Evolutionary conservation across 208 protist species (phyloP), one percentile per base, ranked within the genome.

Genomic region (Trypanosoma melophagium): DNA sequence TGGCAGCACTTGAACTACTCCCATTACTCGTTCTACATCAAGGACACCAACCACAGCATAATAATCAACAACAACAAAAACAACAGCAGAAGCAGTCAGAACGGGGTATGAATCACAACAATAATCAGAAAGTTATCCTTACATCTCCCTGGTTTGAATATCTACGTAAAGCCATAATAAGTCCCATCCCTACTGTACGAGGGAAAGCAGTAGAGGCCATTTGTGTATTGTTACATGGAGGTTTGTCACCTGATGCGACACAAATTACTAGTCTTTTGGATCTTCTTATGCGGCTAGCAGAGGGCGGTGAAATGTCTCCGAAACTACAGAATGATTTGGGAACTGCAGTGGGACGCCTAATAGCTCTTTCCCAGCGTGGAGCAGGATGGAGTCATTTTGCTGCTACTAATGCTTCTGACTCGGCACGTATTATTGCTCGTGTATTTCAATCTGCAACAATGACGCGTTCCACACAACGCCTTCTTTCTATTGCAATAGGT

Each of bases 311-410:
- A 0, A 42, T 73, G 16, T 28, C 77, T 22, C 58, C 63, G 28
- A 67, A 69, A 47, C 45, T 79, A 31, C 60, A 79, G 31, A 42
- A 78, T 22, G 77, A 81, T 44, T 71, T 80, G 14, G 80, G 75
- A 25, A 60, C 70, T 13, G 69, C 62, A 40, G 76, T 87, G 47
- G 84, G 82, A 22, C 77, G 74, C 38, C 57, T 89, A 7, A 70
- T 89, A 8, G 58, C 67, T 22, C 60, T 83, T n/a, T 71, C 76
- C 25, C 82, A 83, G 42, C 31, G 53, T 31, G 44, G 49, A 53
- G 66, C 54, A 62, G 69, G 22, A 80, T 84, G 86, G 52, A 61
- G 41, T 25, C 81, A 80, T 61, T 80, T 90, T 62, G 83, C 79
- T 8, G 81, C 76, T 42, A 16, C 77, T 10, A 70, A 57, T 58